Percentiles rank a stretch among this genome's conserved stretches.
phyloP scores from a whole-genome alignment of 306 rosid species.

The Vigna unguiculata region DNA sequence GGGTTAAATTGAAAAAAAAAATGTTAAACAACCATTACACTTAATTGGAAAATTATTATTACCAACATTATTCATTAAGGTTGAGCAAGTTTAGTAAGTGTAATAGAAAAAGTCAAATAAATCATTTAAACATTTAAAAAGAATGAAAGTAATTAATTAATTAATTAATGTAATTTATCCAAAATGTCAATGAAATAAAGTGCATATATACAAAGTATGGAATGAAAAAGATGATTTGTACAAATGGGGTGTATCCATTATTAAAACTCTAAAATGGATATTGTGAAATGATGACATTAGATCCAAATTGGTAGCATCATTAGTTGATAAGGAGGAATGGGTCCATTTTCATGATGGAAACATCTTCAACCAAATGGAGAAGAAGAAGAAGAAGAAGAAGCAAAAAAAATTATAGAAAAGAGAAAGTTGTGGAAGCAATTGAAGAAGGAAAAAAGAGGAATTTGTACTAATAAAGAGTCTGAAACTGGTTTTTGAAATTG shows the following conservation, averaged over 20 bases:
- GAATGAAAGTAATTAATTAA: too few relatives aligned
- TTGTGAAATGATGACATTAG: conserved; percentile 39
- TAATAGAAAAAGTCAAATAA: too few relatives aligned
- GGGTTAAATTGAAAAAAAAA: too few relatives aligned
- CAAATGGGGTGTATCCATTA: not conserved
- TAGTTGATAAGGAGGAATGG: conserved; percentile 25
- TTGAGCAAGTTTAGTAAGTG: too few relatives aligned
- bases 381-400: not conserved
- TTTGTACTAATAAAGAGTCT: conserved; percentile 33
- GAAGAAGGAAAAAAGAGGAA: conserved; percentile 36
- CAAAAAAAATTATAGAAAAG: conserved; percentile 10
- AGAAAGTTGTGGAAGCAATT: not conserved
- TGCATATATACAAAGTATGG: not conserved
- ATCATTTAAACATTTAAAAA: too few relatives aligned
- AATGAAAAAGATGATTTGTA: not conserved
- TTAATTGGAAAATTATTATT: too few relatives aligned
- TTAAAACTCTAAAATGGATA: conserved; percentile 33
- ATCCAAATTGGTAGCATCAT: conserved; percentile 43
- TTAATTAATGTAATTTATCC: too few relatives aligned
- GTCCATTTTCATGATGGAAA: conserved; percentile 22
- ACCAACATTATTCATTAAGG: too few relatives aligned
- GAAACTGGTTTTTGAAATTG: conserved; percentile 37
- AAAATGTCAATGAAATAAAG: not conserved
- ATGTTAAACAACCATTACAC: too few relatives aligned
- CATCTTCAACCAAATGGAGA: conserved; percentile 3